Evolutionary conservation across 345 rosid species (phyloP).

Genomic region (Salix brachista): DNA sequence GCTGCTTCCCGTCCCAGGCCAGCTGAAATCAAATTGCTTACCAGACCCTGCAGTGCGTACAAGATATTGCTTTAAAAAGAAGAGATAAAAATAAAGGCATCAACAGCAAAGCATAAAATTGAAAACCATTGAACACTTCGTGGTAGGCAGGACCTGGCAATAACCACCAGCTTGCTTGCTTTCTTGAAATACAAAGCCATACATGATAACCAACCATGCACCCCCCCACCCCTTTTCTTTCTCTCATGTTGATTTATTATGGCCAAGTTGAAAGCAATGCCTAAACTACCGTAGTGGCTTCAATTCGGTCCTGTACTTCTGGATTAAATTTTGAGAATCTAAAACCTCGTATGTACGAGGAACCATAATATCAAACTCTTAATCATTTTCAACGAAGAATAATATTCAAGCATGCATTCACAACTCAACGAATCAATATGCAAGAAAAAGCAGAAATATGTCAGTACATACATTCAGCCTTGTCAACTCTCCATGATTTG

Average conservation of each 20-base stretch:
- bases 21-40: conserved; percentile 77
- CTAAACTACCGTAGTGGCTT: no score
- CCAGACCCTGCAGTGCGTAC: conserved; percentile 55
- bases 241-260: no score
- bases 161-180: neutral
- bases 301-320: no score
- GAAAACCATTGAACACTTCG: neutral
- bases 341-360: no score
- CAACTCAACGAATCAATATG: neutral
- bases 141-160: neutral
- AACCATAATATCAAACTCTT: no score
- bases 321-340: no score
- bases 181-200: neutral
- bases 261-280: no score
- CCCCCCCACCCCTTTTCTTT: neutral
- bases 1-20: conserved; percentile 97
- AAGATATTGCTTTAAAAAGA: conserved; percentile 2
- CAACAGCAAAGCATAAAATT: neutral
- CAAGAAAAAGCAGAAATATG: conserved; percentile 3
- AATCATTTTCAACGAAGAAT: no score
- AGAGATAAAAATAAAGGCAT: neutral
- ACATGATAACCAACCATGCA: neutral
- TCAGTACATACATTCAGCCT: conserved; percentile 63
- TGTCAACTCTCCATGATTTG: conserved; percentile 95
- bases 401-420: conserved; percentile 18